These are phyloP conservation scores for Heterobasidion occidentale DNA, from an alignment of 1,284 basidiomycete genomes.

Conservation along the genomic window DNA sequence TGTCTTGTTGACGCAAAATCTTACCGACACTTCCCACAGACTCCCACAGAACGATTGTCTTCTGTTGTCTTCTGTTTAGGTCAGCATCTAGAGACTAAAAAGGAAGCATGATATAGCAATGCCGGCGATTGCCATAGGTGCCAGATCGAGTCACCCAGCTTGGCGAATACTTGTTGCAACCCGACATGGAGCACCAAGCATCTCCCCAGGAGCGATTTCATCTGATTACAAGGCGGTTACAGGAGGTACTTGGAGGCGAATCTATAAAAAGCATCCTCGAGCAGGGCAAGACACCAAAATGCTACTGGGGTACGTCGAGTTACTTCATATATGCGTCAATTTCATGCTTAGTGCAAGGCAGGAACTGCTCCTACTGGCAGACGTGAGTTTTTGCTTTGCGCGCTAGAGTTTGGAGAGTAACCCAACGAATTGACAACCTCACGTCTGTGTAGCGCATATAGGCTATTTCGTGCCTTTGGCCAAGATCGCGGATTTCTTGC, in stretches of 20 bases:
- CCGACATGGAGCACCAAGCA: not conserved
- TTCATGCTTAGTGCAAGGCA: slow-evolving; percentile 22
- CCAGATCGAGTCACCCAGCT: too few relatives aligned
- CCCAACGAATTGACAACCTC: not conserved
- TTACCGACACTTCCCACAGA: too few relatives aligned
- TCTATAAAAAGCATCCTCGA: slow-evolving; percentile 76
- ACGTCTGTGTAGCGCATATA: slow-evolving; percentile 68
- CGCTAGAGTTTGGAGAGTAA: not conserved
- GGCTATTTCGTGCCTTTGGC: slow-evolving; percentile 95
- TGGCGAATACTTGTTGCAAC: too few relatives aligned
- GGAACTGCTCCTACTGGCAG: slow-evolving; percentile 92
- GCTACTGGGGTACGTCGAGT: slow-evolving; percentile 77
- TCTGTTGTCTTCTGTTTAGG: too few relatives aligned
- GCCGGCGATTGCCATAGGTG: too few relatives aligned
- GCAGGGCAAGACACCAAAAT: slow-evolving; percentile 72
- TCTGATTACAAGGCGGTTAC: slow-evolving; percentile 81
- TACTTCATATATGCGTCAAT: slow-evolving; percentile 1
- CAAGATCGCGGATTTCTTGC: slow-evolving; percentile 96
- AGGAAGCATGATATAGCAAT: too few relatives aligned
- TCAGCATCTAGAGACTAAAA: too few relatives aligned
- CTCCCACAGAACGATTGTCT: too few relatives aligned
- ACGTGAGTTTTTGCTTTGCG: slow-evolving; percentile 47
- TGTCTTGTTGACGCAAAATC: too few relatives aligned
- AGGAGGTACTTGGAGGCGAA: slow-evolving; percentile 87
- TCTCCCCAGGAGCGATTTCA: slow-evolving; percentile 67